Conservation (phyloP, 2,329 filamentous ascomycete species). For the Aaosphaeria pasadenensis region DNA sequence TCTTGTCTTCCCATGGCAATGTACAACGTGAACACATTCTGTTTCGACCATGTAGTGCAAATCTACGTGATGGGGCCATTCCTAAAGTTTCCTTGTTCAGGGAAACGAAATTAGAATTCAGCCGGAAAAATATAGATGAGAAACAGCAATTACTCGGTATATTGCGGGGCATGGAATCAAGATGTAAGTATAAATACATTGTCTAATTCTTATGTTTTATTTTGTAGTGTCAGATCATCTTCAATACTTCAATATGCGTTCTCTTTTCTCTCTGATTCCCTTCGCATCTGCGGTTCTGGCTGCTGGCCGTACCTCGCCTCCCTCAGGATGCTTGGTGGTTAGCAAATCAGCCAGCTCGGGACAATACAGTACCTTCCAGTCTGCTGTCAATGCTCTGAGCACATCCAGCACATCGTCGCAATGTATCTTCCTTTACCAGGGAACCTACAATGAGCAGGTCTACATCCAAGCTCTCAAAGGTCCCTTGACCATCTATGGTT, state of each 20-base stretch:
- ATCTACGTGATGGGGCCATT: no score
- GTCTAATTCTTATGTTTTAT: not conserved
- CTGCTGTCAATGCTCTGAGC: slow-evolving; percentile 59
- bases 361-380: slow-evolving; percentile 51
- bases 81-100: no score
- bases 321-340: slow-evolving; percentile 52
- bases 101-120: no score
- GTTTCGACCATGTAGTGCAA: no score
- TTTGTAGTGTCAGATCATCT: not conserved
- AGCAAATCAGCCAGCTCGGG: slow-evolving; percentile 30
- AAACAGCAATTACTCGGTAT: no score
- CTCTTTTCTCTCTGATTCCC: slow-evolving; percentile 3
- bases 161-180: no score
- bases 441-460: slow-evolving; percentile 62
- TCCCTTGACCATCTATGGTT: slow-evolving; percentile 57
- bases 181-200: not conserved
- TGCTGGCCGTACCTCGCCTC: slow-evolving; percentile 43
- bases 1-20: no score
- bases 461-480: slow-evolving; percentile 49
- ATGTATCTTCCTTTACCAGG: slow-evolving; percentile 61
- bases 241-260: slow-evolving; percentile 3
- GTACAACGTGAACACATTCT: no score
- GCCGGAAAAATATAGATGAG: no score
- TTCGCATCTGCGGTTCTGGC: slow-evolving; percentile 13
- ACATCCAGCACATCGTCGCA: slow-evolving; percentile 49